Percentiles rank a stretch among this genome's conserved stretches.
phyloP scores from a whole-genome alignment of 306 rosid species.

The Acmispon strigosus region DNA sequence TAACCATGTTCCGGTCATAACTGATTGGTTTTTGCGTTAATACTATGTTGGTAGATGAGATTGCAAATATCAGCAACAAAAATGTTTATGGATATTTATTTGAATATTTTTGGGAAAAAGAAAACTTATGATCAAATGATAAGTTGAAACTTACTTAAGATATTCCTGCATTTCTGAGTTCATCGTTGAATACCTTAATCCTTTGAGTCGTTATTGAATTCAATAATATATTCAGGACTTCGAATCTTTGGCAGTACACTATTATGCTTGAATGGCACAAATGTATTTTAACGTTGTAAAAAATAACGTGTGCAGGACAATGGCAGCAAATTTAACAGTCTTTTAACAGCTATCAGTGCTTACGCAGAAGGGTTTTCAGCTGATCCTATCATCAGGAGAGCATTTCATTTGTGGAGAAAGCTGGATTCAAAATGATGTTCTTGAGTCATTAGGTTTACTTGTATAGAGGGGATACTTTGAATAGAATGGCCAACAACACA shows the following conservation, averaged over 20 bases:
- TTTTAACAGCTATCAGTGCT: conserved; percentile 72
- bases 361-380: conserved; percentile 92
- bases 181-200: not conserved
- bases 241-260: not conserved
- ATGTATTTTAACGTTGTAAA: not conserved
- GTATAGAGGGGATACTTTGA: conserved; percentile 12
- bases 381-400: conserved; percentile 68
- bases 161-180: not conserved
- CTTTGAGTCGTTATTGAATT: not conserved
- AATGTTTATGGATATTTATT: not conserved
- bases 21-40: not conserved
- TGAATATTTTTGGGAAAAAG: not conserved
- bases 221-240: not conserved
- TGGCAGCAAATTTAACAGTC: conserved; percentile 57
- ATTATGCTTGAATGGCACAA: not conserved
- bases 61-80: not conserved
- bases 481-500: not conserved
- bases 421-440: conserved; percentile 29
- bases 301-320: conserved; percentile 47
- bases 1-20: not conserved
- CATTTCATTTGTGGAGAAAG: conserved; percentile 41
- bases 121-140: not conserved
- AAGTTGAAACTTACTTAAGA: not conserved
- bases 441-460: not conserved
- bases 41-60: not conserved